A percentile compares a stretch with the other conserved stretches of the same genome.
Evolutionary conservation across 768 basidiomycete genomes (phyloP).

Genomic region (Daedaleopsis sinensis): DNA sequence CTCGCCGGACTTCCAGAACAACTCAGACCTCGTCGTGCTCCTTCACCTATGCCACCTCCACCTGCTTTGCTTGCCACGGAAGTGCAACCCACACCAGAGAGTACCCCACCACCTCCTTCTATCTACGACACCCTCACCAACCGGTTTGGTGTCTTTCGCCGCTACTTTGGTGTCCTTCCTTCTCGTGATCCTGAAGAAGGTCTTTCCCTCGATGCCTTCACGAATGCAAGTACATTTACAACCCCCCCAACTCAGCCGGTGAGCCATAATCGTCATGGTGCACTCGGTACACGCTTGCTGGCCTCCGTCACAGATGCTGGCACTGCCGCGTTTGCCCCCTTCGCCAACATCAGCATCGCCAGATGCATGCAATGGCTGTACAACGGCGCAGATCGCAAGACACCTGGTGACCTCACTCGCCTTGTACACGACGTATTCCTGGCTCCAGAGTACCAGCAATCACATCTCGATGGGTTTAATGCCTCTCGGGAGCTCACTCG

Average conservation of each 20-base stretch:
- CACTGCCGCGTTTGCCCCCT: slow-evolving; percentile 1
- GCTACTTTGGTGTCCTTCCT: neutral
- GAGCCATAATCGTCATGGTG: no score
- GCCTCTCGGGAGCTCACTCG: slow-evolving; percentile 6
- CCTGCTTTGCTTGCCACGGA: no score
- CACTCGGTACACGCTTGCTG: neutral
- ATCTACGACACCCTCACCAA: neutral
- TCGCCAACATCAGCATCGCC: slow-evolving; percentile 23
- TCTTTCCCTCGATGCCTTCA: neutral
- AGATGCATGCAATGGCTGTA: slow-evolving; percentile 37
- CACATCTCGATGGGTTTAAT: neutral
- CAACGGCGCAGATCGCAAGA: slow-evolving; percentile 30
- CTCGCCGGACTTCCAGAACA: neutral
- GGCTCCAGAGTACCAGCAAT: neutral
- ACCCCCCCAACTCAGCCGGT: no score
- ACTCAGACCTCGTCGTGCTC: neutral
- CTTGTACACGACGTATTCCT: slow-evolving; percentile 27
- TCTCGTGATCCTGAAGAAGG: neutral
- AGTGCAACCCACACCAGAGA: neutral
- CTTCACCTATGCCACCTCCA: neutral
- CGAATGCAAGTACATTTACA: neutral
- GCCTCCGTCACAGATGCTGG: neutral
- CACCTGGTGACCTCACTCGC: slow-evolving; percentile 26
- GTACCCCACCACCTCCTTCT: no score
- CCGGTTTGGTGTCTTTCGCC: neutral